These are phyloP conservation scores for Lomentospora prolificans DNA, from an alignment of 2,329 filamentous ascomycete genomes.

Conservation along the genomic window DNA sequence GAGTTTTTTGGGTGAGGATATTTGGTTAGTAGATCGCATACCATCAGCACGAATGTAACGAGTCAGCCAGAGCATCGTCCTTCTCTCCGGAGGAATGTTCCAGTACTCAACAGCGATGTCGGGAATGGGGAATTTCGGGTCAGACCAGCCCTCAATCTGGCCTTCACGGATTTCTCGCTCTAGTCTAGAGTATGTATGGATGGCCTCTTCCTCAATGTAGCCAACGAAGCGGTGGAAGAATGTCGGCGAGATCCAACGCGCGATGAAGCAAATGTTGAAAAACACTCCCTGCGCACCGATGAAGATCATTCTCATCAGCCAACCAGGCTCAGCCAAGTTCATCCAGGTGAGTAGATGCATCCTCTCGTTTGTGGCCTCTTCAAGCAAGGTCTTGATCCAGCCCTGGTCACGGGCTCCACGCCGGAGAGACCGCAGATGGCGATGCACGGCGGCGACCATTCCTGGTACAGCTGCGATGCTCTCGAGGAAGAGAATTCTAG, in stretches of 20 bases:
- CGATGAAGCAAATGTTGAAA: constrained; percentile 87
- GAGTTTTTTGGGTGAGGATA: background rate
- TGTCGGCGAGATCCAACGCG: constrained; percentile 76
- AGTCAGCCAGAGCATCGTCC: constrained; percentile 77
- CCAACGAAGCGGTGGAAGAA: constrained; percentile 94
- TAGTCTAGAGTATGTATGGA: constrained; percentile 86
- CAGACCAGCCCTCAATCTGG: constrained; percentile 71
- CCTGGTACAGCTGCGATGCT: constrained; percentile 90
- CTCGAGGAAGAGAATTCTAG: constrained; percentile 87
- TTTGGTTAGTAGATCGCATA: constrained; percentile 9
- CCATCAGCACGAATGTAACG: constrained; percentile 76
- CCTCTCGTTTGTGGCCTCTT: constrained; percentile 85
- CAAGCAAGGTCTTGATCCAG: constrained; percentile 87
- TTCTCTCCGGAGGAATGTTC: constrained; percentile 78
- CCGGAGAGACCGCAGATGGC: constrained; percentile 76
- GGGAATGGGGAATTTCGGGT: constrained; percentile 61
- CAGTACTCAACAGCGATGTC: constrained; percentile 87
- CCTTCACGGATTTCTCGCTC: constrained; percentile 80
- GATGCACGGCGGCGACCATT: constrained; percentile 92
- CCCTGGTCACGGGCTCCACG: constrained; percentile 88
- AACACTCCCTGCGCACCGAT: constrained; percentile 90
- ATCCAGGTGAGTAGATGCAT: constrained; percentile 93
- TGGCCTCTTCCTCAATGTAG: constrained; percentile 94
- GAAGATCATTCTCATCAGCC: constrained; percentile 88
- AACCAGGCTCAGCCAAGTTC: constrained; percentile 65